Evolutionary conservation across 768 basidiomycete genomes (phyloP), one percentile per base, ranked within the genome.

Genomic region (Ephemerocybe angulata): DNA sequence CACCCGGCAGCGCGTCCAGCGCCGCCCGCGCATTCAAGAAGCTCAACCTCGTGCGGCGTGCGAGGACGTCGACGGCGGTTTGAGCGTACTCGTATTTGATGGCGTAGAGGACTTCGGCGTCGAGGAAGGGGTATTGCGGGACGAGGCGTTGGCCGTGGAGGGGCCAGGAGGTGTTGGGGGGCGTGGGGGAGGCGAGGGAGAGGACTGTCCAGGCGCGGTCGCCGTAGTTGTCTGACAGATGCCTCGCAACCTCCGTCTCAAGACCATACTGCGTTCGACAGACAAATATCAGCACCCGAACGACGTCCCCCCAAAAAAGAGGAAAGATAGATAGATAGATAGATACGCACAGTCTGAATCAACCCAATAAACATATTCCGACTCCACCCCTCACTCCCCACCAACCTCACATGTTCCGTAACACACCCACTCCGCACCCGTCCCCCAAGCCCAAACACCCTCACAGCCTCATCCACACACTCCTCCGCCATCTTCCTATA

Each of bases 121-220:
- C 93, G 67, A 98, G 86, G 78, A 86, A 95, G 46, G 94, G 87
- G 65, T 96, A 93, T 54, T 80, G 76, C 2, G 82, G 70, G 28
- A 75, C 78, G 21, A 99, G 74, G 3, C 88, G 80, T 51, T 81
- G 76, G 24, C 93, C 95, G 64, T 95, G 86, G 11, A 93, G 71
- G n/a, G 94, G 93, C 93, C 90, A 95, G 11, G 75, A 77, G 52
- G 79, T 76, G 27, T 88, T 88, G 0, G 91, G n/a, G n/a, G n/a
- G n/a, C n/a, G n/a, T 93, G 3, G 86, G 82, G 48, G 85, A 77
- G 1, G 90, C 87, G 54, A 94, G 80, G 0, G 85, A 82, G 62
- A 88, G 90, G 0, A 98, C 91, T 0, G 89, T 88, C 96, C 96
- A 98, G 0, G 96, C 94, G 50, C 94, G 88, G 70, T 97, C 94